These are phyloP conservation scores for Sclerotinia nivalis DNA, from an alignment of 2,329 filamentous ascomycete species.

Conservation along the genomic window DNA sequence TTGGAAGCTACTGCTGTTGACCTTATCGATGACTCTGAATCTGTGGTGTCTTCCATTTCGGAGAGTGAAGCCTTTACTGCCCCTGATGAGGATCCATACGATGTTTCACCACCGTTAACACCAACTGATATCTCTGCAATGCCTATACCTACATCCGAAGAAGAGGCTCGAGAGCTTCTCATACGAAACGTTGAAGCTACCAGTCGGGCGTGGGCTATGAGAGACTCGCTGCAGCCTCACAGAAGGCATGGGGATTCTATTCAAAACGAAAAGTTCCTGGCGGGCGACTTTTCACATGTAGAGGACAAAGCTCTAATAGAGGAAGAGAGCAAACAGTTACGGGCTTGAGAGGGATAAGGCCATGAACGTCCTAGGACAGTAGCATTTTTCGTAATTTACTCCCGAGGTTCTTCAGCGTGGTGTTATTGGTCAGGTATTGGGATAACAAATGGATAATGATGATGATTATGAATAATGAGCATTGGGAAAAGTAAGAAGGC, in stretches of 20 bases:
- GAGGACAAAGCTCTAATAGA: constrained; percentile 47
- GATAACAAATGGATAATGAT: background rate
- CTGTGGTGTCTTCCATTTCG: constrained; percentile 7
- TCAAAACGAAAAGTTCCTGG: constrained; percentile 46
- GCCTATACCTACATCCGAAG: constrained; percentile 34
- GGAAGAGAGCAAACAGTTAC: constrained; percentile 43
- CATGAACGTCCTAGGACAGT: constrained; percentile 25
- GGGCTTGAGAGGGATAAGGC: constrained; percentile 37
- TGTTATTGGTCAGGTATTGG: background rate
- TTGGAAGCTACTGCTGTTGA: constrained; percentile 18
- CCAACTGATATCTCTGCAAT: constrained; percentile 18
- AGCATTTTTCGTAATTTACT: background rate
- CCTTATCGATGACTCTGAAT: constrained; percentile 28
- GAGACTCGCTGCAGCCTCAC: background rate
- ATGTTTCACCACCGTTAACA: constrained; percentile 27
- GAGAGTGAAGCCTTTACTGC: background rate
- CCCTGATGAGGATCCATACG: constrained; percentile 28
- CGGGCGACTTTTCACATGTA: constrained; percentile 43
- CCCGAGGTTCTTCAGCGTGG: background rate
- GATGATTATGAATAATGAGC: background rate
- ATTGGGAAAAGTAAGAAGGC: constrained; percentile 15
- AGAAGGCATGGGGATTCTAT: constrained; percentile 31
- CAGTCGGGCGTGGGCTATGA: constrained; percentile 20
- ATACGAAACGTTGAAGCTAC: constrained; percentile 28
- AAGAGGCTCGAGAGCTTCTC: constrained; percentile 38